A percentile compares a stretch with the other conserved stretches of the same genome.
phyloP scores from a whole-genome alignment of 331 rosid genomes.

The Prunus yedoensis region DNA sequence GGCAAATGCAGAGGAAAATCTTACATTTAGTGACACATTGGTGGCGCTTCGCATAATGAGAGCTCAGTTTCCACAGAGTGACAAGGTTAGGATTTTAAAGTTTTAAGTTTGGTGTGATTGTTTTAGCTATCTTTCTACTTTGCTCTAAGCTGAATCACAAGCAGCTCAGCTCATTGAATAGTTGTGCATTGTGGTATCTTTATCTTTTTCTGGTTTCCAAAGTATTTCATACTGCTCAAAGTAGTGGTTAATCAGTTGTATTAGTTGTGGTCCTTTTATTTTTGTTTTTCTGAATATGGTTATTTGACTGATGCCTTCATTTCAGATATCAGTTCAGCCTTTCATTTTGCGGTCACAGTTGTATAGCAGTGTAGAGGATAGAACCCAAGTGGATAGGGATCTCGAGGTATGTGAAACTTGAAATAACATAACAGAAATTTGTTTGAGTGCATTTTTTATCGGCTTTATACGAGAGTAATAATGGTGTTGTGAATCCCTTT shows the following conservation, averaged over 20 bases:
- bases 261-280: not conserved
- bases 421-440: not conserved
- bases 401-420: slow-evolving; percentile 57
- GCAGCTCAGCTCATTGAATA: not conserved
- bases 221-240: not conserved
- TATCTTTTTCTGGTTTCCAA: not conserved
- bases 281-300: slow-evolving; percentile 6
- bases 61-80: slow-evolving; percentile 78
- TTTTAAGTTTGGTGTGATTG: not conserved
- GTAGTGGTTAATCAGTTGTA: not conserved
- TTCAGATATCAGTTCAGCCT: slow-evolving; percentile 69
- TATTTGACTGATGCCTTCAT: slow-evolving; percentile 23
- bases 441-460: not conserved
- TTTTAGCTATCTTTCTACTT: not conserved
- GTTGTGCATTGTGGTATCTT: not conserved
- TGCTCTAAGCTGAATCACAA: not conserved
- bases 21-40: slow-evolving; percentile 67
- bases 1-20: slow-evolving; percentile 61
- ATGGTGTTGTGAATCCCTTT: not conserved
- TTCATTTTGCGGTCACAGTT: slow-evolving; percentile 82
- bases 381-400: slow-evolving; percentile 89
- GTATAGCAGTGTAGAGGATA: slow-evolving; percentile 84
- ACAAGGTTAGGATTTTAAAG: slow-evolving; percentile 42
- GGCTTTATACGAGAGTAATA: not conserved
- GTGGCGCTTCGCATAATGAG: slow-evolving; percentile 90